Evolutionary conservation across 1,139 yeast species (phyloP), one percentile per base, ranked within the genome.

Genomic region (Candida freyschussii): DNA sequence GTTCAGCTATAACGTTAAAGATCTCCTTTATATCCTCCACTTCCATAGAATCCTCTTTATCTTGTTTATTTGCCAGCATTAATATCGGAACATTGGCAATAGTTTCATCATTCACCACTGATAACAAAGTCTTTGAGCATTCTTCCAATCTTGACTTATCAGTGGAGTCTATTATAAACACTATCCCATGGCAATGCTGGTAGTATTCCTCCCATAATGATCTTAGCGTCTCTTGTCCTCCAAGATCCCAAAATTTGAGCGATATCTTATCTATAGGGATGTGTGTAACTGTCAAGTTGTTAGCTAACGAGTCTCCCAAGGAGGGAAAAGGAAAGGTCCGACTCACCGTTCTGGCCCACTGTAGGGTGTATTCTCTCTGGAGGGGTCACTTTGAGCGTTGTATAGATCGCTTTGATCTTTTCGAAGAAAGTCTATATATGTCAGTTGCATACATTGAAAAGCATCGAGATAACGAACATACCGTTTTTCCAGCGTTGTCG

Each of bases 31-130:
- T 69, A 61, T 82, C 77, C 62, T 75, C 73, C 47, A 80, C 76
- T 51, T 78, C 96, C 62, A 89, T 66, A 47, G 86, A 82, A 33
- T 80, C 87, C 29, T 85, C 87, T 37, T 83, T 65, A 59, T 91
- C 98, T 62, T 87, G 96, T 57, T 91, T 91, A 58, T 91, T 91
- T 8, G 96, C 97, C 54, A 91, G 67, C 96, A 91, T 87, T 34
- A 91, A 64, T 7, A 91, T 76, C 1, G 97, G 98, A 11, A 87
- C 81, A 27, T 91, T 89, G 41, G 76, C 83, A 13, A 70, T 63
- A 6, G 33, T 26, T 17, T 71, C 67, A 34, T 78, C 81, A 37
- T 66, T 64, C 21, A 73, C 69, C 8, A 74, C 59, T 2, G 50
- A 41, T 28, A 56, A 58, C 31, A 83, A 62, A 2, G 82, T 70